Base-by-base conservation (phyloP, 2,329 filamentous ascomycete genomes). In the Aspergillus amoenus region DNA sequence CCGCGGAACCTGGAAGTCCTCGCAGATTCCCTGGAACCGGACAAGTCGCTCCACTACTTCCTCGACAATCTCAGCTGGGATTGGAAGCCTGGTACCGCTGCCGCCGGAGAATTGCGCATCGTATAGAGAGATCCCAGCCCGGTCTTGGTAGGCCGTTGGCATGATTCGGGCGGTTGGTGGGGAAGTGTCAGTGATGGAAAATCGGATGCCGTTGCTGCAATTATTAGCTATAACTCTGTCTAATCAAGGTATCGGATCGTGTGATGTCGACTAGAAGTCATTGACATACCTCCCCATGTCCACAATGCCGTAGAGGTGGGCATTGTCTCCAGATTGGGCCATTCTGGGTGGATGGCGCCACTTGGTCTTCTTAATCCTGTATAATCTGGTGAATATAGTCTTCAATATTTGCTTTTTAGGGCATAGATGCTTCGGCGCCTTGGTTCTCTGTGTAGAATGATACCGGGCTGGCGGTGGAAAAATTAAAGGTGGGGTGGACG, bases 111-210 rank as follows among this genome's bases (percentile, higher is more conserved):
- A 80, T 78, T 90, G 74, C 1, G 91, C 91, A 69, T 96, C 91
- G 75, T 94, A 96, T 11, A 97, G 82, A 2, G 92, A 96, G 57
- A 97, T 94, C 21, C 82, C 84, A 9, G 86, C 88, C 5, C 93
- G 87, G 66, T 91, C 86, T 66, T 89, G 85, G 74, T 91, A 95
- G 55, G 96, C 67, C 24, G 89, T 93, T 17, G 83, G 86, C 42
- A 96, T 81, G 22, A 92, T 84, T 22, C 92, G 88, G 22, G 89
- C 82, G 40, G 80, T 84, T 4, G 86, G 84, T 21, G 88, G 87
- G 4, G 86, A 83, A n/a, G 95, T 81, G 63, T 91, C 87, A 8
- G 91, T 90, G 67, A 96, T 91, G 44, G 91, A 93, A 79, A 96
- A 96, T 55, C 93, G 90, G 67, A 96, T 93, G 66, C 92, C 93